Percentiles rank a stretch among this genome's conserved stretches.
phyloP scores from a whole-genome alignment of 768 basidiomycete species.

The Lepiota subincarnata region DNA sequence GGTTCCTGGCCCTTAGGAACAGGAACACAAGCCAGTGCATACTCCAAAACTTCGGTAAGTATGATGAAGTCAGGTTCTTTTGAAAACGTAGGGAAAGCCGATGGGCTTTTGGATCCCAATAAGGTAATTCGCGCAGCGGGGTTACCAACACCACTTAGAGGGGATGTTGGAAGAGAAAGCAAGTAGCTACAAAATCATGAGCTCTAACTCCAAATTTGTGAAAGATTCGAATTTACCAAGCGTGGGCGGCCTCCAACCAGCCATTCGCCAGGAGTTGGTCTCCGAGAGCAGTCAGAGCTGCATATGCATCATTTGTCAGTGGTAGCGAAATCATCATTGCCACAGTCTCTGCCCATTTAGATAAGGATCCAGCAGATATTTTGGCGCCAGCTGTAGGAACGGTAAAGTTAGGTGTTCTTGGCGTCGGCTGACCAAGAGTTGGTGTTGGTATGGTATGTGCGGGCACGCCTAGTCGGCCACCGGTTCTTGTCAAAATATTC shows the following conservation, averaged over 20 bases:
- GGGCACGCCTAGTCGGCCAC: conserved; percentile 31
- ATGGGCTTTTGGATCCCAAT: conserved; percentile 65
- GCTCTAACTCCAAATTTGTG: background rate
- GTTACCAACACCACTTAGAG: conserved; percentile 66
- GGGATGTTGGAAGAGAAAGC: conserved; percentile 77
- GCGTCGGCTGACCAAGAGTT: conserved; percentile 35
- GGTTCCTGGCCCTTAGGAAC: conserved; percentile 80
- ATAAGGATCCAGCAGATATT: conserved; percentile 60
- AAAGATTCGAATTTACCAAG: conserved; percentile 56
- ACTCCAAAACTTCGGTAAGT: conserved; percentile 89
- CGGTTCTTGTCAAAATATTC: conserved; percentile 42
- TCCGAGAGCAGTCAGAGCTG: conserved; percentile 79
- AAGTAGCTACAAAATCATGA: conserved; percentile 57
- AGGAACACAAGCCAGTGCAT: conserved; percentile 75
- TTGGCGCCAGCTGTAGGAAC: conserved; percentile 35
- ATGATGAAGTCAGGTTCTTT: conserved; percentile 74
- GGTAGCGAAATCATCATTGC: conserved; percentile 80
- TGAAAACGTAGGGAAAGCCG: conserved; percentile 42
- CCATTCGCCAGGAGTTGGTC: conserved; percentile 72
- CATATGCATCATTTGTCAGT: conserved; percentile 61
- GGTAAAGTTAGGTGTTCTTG: conserved; percentile 62
- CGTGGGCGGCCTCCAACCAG: conserved; percentile 84
- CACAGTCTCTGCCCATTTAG: conserved; percentile 81
- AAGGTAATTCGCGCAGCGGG: conserved; percentile 66
- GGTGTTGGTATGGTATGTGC: conserved; percentile 27